phyloP scores from a whole-genome alignment of 306 rosid genomes.

The Ceratonia siliqua region DNA sequence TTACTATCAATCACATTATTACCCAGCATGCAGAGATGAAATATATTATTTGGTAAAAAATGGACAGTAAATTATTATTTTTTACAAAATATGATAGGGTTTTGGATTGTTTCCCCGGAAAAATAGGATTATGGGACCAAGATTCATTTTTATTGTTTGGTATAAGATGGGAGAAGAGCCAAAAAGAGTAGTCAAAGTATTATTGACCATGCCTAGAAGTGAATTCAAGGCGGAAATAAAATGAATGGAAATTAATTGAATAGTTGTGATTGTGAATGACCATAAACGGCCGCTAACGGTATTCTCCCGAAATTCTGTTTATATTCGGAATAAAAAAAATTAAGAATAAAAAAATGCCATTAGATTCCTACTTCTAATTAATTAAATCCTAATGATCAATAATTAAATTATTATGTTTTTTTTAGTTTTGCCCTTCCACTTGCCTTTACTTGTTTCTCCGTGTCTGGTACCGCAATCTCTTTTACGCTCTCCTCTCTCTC shows the following conservation, averaged over 20 bases:
- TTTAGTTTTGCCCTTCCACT: constrained; percentile 22
- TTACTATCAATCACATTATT: too few relatives aligned
- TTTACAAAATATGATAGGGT: not conserved
- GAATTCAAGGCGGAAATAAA: not conserved
- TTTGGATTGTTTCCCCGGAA: not conserved
- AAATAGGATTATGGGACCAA: too few relatives aligned
- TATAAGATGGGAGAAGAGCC: not conserved
- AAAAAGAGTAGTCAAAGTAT: not conserved
- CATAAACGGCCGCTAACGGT: constrained; percentile 38
- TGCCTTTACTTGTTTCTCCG: constrained; percentile 29
- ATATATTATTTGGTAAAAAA: not conserved
- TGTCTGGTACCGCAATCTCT: constrained; percentile 36
- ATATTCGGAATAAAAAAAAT: not conserved
- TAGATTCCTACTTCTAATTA: constrained; percentile 22
- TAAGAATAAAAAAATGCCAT: not conserved
- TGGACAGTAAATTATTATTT: too few relatives aligned
- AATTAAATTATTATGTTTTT: not conserved
- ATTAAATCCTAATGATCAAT: constrained; percentile 1
- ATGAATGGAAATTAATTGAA: too few relatives aligned
- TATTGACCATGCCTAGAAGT: not conserved
- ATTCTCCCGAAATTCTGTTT: constrained; percentile 29
- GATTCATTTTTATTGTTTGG: too few relatives aligned
- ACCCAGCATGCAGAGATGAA: not conserved
- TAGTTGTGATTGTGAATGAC: too few relatives aligned
- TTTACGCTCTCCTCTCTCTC: constrained; percentile 30